Conservation (phyloP, 176 grass and related monocot species). For the Dactylis glomerata region DNA sequence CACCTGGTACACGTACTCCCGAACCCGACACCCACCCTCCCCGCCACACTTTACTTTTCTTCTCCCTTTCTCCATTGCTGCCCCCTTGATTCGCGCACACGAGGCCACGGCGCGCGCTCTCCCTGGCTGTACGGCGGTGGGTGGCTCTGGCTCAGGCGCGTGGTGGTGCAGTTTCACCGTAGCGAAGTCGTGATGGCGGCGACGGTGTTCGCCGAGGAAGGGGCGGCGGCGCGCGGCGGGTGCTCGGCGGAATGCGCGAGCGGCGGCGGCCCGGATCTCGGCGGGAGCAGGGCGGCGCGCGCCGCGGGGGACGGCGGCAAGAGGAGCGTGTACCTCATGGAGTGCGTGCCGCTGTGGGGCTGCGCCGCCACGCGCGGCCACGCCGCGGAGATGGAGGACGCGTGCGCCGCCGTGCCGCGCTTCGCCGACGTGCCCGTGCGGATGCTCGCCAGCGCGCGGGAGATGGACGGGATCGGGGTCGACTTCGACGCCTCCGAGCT, state of each 20-base stretch:
- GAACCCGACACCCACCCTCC: neutral
- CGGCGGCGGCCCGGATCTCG: conserved; percentile 8
- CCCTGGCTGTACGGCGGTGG: neutral
- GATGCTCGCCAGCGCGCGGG: conserved; percentile 45
- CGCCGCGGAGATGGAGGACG: conserved; percentile 59
- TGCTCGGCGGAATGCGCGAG: conserved; percentile 27
- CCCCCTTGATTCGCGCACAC: conserved; percentile 1
- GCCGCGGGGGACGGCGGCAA: neutral
- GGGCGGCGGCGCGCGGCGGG: neutral
- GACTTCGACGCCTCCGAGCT: conserved; percentile 20
- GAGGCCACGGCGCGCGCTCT: conserved; percentile 12
- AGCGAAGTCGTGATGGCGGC: conserved; percentile 25
- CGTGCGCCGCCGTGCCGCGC: conserved; percentile 38
- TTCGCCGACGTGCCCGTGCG: conserved; percentile 52
- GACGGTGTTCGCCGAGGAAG: neutral
- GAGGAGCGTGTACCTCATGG: conserved; percentile 46
- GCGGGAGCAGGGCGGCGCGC: neutral
- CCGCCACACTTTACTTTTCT: conserved; percentile 3
- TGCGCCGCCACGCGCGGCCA: conserved; percentile 36
- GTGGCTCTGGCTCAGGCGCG: conserved; percentile 1
- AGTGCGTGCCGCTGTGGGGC: conserved; percentile 59
- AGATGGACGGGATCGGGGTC: conserved; percentile 34
- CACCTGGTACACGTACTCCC: conserved; percentile 7
- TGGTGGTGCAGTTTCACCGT: conserved; percentile 18
- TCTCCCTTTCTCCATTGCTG: neutral